phyloP scores from a whole-genome alignment of 2,329 filamentous ascomycete species.

The Botryotinia calthae region DNA sequence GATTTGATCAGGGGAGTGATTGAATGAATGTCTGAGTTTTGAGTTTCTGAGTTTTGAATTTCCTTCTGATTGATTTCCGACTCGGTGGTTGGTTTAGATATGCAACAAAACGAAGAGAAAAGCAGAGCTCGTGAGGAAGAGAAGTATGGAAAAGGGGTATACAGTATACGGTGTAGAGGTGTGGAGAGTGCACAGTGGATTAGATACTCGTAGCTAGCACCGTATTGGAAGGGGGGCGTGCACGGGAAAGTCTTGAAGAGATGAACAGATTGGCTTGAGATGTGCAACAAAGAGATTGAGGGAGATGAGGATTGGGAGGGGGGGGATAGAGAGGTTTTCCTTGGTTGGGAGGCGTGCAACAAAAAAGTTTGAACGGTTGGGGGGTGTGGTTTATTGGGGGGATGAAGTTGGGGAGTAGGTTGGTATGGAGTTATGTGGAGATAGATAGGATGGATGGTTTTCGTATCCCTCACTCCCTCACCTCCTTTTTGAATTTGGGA shows the following conservation, averaged over 20 bases:
- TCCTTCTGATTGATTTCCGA: background rate
- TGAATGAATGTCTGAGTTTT: no score
- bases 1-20: background rate
- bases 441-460: background rate
- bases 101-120: background rate
- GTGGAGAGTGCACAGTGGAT: background rate
- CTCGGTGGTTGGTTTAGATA: background rate
- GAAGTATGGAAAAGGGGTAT: background rate
- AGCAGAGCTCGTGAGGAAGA: no score
- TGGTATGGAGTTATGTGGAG: background rate
- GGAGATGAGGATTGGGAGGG: background rate
- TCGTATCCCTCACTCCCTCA: background rate
- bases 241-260: no score
- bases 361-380: background rate
- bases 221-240: background rate
- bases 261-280: background rate
- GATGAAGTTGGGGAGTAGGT: background rate
- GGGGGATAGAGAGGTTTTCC: background rate
- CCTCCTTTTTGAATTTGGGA: background rate
- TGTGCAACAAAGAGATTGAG: background rate
- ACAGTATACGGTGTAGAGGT: background rate
- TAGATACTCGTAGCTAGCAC: background rate
- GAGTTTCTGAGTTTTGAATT: background rate
- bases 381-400: background rate
- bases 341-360: background rate